Evolutionary conservation across 805 yeast genomes (phyloP).

Genomic region (Ogataea wickerhamii): DNA sequence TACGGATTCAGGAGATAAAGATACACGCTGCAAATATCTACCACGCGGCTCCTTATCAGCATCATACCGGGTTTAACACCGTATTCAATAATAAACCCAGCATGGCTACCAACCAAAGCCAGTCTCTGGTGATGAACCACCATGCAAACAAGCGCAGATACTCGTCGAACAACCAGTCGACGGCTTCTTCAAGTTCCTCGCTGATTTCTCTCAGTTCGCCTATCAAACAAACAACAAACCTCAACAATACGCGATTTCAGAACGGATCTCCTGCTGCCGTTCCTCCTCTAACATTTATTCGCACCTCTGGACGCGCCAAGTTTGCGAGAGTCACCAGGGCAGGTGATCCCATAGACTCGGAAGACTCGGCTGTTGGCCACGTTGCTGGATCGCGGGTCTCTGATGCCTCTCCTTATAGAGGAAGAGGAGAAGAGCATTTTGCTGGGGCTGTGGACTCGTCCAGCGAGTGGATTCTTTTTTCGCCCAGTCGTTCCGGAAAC

Average conservation of each 20-base stretch:
- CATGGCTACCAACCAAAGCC: slow-evolving; percentile 11
- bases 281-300: neutral
- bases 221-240: slow-evolving; percentile 10
- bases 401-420: neutral
- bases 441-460: slow-evolving; percentile 20
- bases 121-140: slow-evolving; percentile 14
- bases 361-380: neutral
- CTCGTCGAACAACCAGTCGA: slow-evolving; percentile 17
- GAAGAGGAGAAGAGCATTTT: too few relatives aligned
- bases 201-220: slow-evolving; percentile 11
- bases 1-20: too few relatives aligned
- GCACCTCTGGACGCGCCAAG: neutral
- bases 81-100: too few relatives aligned
- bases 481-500: slow-evolving; percentile 22
- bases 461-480: slow-evolving; percentile 32
- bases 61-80: too few relatives aligned
- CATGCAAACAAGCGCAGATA: slow-evolving; percentile 12
- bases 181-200: slow-evolving; percentile 18
- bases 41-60: neutral
- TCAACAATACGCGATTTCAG: slow-evolving; percentile 1
- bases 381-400: neutral
- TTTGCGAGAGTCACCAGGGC: neutral
- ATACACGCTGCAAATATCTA: neutral
- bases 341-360: neutral
- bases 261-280: neutral